These are phyloP conservation scores for Gynostemma pentaphyllum DNA, from an alignment of 306 rosid species.

Conservation along the genomic window DNA sequence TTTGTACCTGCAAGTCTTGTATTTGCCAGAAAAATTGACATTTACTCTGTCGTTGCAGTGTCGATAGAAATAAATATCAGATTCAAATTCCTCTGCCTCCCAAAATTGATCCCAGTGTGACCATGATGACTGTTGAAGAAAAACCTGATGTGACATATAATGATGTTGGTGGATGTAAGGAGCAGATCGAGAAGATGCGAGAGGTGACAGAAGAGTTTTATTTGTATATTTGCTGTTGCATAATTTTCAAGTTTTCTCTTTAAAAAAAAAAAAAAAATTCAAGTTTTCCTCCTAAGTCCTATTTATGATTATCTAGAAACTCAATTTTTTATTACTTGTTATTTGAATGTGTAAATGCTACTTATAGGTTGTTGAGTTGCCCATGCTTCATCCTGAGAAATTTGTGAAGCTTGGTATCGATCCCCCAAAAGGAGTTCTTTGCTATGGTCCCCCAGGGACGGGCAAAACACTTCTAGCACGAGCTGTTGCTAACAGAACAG, in stretches of 20 bases:
- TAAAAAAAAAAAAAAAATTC: too few species aligned
- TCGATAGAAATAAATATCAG: conserved; percentile 93
- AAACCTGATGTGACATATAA: conserved; percentile 98
- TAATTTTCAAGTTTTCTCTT: background rate
- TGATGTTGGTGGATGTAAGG: conserved; percentile 98
- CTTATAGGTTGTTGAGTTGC: conserved; percentile 90
- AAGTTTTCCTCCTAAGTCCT: too few species aligned
- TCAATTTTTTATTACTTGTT: background rate
- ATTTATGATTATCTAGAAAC: too few species aligned
- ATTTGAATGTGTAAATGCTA: conserved; percentile 10
- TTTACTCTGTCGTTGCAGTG: conserved; percentile 42
- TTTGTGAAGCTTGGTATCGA: conserved; percentile 97
- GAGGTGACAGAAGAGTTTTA: conserved; percentile 46
- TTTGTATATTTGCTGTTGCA: background rate
- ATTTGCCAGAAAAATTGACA: conserved; percentile 2
- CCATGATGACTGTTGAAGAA: conserved; percentile 98
- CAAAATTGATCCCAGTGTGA: conserved; percentile 93
- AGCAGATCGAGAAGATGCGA: conserved; percentile 94
- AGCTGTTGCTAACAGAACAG: conserved; percentile 98
- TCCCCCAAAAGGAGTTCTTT: conserved; percentile 99
- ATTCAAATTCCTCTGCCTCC: conserved; percentile 99
- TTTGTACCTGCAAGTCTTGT: background rate
- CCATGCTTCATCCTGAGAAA: conserved; percentile 99
- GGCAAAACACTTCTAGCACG: conserved; percentile 98
- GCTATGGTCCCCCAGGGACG: conserved; percentile 99